Conservation (phyloP, 148 eudicot genomes). For the Tetragonia tetragonoides region DNA sequence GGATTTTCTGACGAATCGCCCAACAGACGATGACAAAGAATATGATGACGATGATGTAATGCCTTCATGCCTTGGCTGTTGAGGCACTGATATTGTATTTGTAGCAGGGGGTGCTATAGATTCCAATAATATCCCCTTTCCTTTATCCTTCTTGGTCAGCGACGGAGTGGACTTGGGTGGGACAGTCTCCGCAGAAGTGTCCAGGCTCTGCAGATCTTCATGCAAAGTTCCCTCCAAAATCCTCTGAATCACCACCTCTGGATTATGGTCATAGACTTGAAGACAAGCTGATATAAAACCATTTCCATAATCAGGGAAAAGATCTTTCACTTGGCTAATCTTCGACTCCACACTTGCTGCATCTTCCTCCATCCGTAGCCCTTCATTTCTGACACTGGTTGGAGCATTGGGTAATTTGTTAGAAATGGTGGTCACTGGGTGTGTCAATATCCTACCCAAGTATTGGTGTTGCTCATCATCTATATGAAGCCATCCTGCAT, state of each 20-base stretch:
- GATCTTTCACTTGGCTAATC: constrained; percentile 87
- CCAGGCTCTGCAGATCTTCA: constrained; percentile 64
- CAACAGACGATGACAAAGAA: constrained; percentile 45
- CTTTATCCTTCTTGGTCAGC: constrained; percentile 53
- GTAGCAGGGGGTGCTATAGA: constrained; percentile 27
- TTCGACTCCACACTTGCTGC: constrained; percentile 67
- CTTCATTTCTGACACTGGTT: constrained; percentile 31
- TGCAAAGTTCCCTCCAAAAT: constrained; percentile 88
- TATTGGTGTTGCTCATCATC: constrained; percentile 71
- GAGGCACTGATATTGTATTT: constrained; percentile 20
- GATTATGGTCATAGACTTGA: constrained; percentile 78
- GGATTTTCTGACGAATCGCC: constrained; percentile 72
- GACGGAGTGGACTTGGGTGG: constrained; percentile 48
- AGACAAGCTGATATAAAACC: constrained; percentile 90
- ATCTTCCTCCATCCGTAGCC: constrained; percentile 57
- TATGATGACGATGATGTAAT: constrained; percentile 37
- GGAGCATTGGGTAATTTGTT: constrained; percentile 28
- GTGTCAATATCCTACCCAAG: constrained; percentile 50
- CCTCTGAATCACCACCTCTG: constrained; percentile 91
- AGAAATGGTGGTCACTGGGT: constrained; percentile 32
- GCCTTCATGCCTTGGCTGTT: constrained; percentile 27
- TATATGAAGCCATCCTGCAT: constrained; percentile 75
- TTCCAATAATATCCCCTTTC: constrained; percentile 66
- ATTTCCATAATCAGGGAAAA: constrained; percentile 88
- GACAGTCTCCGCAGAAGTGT: constrained; percentile 50